These are phyloP conservation scores for Epichloe sibirici DNA, from an alignment of 2,329 filamentous ascomycete genomes.

Conservation along the genomic window DNA sequence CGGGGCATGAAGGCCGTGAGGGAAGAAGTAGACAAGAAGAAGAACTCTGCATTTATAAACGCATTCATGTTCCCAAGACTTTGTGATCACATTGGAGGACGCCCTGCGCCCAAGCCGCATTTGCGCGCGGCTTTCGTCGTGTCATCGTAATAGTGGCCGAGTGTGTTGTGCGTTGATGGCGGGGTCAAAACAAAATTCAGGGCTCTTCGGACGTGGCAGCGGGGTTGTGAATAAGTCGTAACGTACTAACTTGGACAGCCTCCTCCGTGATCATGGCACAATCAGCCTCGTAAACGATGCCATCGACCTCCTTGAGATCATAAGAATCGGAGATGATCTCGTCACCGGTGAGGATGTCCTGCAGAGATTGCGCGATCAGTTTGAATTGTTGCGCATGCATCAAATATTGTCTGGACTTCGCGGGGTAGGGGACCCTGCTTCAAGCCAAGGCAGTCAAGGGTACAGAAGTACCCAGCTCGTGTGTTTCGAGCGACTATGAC, in stretches of 20 bases:
- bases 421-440: constrained; percentile 8
- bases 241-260: constrained; percentile 59
- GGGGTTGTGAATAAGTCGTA: neutral
- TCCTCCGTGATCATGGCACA: constrained; percentile 81
- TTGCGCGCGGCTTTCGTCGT: neutral
- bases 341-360: constrained; percentile 85
- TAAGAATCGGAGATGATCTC: constrained; percentile 97
- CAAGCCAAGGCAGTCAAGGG: constrained; percentile 8
- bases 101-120: too few species aligned
- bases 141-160: neutral
- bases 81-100: neutral
- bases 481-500: neutral
- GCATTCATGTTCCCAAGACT: neutral
- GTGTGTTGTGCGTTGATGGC: neutral
- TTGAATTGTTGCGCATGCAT: neutral
- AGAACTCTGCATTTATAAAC: neutral
- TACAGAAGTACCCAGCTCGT: neutral
- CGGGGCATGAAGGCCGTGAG: neutral
- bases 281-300: constrained; percentile 78
- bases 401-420: neutral
- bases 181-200: neutral
- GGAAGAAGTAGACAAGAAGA: neutral
- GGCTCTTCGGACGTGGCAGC: neutral
- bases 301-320: constrained; percentile 68
- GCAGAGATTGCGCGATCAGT: constrained; percentile 17